Conservation (phyloP, 1,284 basidiomycete genomes). For the Ustilago lituana region DNA sequence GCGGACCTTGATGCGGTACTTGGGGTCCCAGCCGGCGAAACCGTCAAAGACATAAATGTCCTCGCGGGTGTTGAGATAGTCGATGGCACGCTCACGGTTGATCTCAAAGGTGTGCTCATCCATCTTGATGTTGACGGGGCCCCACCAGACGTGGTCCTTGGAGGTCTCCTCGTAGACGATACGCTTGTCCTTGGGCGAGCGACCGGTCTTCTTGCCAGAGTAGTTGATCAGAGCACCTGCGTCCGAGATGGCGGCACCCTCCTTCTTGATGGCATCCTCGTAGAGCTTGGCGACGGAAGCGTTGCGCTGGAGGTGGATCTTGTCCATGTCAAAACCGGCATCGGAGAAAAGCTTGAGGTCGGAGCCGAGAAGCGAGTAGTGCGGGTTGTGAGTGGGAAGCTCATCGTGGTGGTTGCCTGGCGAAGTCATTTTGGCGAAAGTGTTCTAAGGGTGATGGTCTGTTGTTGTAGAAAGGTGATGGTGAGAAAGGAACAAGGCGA, state of each 20-base stretch:
- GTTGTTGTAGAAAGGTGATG: too few relatives aligned
- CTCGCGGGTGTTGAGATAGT: conserved; percentile 95
- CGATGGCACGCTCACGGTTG: conserved; percentile 99
- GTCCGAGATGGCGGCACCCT: conserved; percentile 96
- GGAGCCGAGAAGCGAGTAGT: conserved; percentile 69
- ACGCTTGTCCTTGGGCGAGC: conserved; percentile 98
- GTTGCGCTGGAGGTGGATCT: conserved; percentile 79
- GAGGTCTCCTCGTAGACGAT: conserved; percentile 98
- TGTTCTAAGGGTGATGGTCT: conserved; percentile 1
- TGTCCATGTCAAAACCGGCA: conserved; percentile 95
- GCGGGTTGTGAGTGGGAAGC: conserved; percentile 56
- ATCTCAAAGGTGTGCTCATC: conserved; percentile 98
- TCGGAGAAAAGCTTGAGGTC: conserved; percentile 98
- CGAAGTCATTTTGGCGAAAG: conserved; percentile 59
- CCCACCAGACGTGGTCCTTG: conserved; percentile 99
- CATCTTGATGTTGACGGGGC: conserved; percentile 99
- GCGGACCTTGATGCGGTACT: conserved; percentile 99
- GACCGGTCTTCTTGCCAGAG: conserved; percentile 98
- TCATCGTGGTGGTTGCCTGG: conserved; percentile 67
- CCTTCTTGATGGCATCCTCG: conserved; percentile 97
- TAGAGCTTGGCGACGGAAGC: conserved; percentile 94
- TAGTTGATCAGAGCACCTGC: conserved; percentile 99
- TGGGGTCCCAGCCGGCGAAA: conserved; percentile 97
- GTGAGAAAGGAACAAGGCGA: not conserved
- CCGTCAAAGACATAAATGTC: conserved; percentile 99